Percentiles rank a stretch among this genome's conserved stretches.
These are phyloP conservation scores for Lasiodiplodia gonubiensis DNA, from an alignment of 2,329 filamentous ascomycete species.

Conservation along the genomic window DNA sequence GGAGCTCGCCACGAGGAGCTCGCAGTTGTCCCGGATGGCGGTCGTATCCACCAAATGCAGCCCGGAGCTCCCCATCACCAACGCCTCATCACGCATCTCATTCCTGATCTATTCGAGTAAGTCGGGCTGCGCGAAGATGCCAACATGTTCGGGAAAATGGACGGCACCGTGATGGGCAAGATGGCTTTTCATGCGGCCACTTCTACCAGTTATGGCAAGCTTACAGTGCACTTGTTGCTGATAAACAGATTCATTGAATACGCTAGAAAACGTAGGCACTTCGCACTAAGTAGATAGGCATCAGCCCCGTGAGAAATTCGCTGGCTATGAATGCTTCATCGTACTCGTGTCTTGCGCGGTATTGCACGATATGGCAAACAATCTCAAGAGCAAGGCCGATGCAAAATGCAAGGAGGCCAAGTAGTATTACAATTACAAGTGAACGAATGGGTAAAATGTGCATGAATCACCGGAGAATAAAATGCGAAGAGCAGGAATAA, in stretches of 20 bases:
- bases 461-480: neutral
- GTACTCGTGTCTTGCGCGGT: slow-evolving; percentile 32
- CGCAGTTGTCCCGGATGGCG: neutral
- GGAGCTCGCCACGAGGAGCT: neutral
- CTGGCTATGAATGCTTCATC: neutral
- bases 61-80: neutral
- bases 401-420: too few species aligned
- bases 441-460: neutral
- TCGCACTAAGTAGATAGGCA: neutral
- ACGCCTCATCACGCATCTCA: neutral
- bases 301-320: neutral
- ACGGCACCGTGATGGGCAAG: neutral
- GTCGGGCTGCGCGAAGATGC: neutral
- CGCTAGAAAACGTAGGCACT: too few species aligned
- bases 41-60: neutral
- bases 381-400: slow-evolving; percentile 34
- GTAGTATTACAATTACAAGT: neutral
- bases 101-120: neutral
- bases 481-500: neutral
- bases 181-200: neutral
- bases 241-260: too few species aligned
- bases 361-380: slow-evolving; percentile 30
- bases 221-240: too few species aligned
- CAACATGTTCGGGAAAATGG: neutral
- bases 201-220: too few species aligned